Evolutionary conservation across 2,329 filamentous ascomycete species (phyloP).

Genomic region (Colletotrichum sp.): DNA sequence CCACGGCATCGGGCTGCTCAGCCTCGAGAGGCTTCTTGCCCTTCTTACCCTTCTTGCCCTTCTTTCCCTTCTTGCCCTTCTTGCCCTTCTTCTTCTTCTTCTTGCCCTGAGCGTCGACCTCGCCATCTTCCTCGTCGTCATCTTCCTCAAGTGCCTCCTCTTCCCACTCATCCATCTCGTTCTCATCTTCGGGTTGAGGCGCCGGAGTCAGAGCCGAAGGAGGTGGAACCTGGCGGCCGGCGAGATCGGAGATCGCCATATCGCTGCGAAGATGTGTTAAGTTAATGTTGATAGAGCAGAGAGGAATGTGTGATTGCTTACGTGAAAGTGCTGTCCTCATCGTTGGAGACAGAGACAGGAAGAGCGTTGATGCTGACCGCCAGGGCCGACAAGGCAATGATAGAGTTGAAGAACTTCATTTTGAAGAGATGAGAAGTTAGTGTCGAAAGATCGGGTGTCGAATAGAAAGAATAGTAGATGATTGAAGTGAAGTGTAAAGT

Average conservation of each 20-base stretch:
- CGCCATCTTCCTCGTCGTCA: not conserved
- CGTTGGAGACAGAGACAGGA: slow-evolving; percentile 1
- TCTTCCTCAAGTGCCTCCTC: not conserved
- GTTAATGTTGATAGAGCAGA: rapidly evolving
- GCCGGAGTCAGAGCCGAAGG: not conserved
- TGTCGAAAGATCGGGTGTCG: not conserved
- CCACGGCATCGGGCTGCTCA: not conserved
- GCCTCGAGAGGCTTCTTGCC: slow-evolving; percentile 2
- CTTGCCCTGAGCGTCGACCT: slow-evolving; percentile 5
- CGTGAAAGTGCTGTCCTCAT: not conserved
- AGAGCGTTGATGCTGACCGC: slow-evolving; percentile 20
- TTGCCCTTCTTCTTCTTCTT: slow-evolving; percentile 20
- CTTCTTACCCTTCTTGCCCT: slow-evolving; percentile 2
- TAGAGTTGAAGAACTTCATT: slow-evolving; percentile 9
- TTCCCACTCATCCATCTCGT: not conserved
- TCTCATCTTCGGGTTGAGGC: not conserved
- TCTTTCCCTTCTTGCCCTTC: slow-evolving; percentile 19
- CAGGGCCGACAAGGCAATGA: slow-evolving; percentile 13
- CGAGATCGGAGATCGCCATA: not conserved
- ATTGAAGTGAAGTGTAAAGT: not conserved
- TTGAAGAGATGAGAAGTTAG: not conserved
- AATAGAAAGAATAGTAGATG: not conserved
- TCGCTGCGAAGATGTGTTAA: not conserved
- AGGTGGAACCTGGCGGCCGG: not conserved
- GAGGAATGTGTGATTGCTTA: not conserved